phyloP scores from a whole-genome alignment of 345 rosid genomes.

The Citrus mangshanensis region DNA sequence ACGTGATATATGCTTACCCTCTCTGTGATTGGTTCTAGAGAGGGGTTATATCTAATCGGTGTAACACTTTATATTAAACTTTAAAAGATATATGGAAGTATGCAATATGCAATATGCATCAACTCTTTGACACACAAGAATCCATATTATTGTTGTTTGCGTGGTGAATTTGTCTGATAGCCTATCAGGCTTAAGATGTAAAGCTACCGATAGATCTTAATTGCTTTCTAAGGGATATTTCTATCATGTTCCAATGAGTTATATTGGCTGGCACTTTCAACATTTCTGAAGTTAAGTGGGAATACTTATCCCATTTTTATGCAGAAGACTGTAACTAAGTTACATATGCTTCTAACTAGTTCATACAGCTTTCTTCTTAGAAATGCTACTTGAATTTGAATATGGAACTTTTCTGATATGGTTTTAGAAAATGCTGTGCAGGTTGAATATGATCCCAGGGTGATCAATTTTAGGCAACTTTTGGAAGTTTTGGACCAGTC shows the following conservation, averaged over 20 bases:
- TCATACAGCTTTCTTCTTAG: not conserved
- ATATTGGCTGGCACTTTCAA: not conserved
- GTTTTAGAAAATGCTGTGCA: constrained; percentile 23
- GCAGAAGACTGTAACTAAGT: not conserved
- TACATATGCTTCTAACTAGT: not conserved
- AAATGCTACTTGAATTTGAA: not conserved
- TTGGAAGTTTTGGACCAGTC: constrained; percentile 86
- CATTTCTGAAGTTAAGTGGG: not conserved
- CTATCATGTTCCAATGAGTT: not conserved
- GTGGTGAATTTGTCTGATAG: not conserved
- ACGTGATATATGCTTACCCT: not conserved
- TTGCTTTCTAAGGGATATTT: not conserved
- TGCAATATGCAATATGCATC: not conserved
- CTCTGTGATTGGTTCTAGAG: not conserved
- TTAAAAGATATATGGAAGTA: not conserved
- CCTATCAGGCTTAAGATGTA: not conserved
- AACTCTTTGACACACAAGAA: not conserved
- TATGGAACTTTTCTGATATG: not conserved
- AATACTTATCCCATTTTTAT: not conserved
- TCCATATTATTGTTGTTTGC: not conserved
- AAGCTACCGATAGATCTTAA: not conserved
- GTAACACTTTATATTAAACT: not conserved
- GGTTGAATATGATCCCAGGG: constrained; percentile 85
- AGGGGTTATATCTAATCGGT: not conserved
- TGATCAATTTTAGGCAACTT: constrained; percentile 61